Base-by-base conservation (phyloP, 2,329 filamentous ascomycete genomes). In the Aspergillus udagawae region DNA sequence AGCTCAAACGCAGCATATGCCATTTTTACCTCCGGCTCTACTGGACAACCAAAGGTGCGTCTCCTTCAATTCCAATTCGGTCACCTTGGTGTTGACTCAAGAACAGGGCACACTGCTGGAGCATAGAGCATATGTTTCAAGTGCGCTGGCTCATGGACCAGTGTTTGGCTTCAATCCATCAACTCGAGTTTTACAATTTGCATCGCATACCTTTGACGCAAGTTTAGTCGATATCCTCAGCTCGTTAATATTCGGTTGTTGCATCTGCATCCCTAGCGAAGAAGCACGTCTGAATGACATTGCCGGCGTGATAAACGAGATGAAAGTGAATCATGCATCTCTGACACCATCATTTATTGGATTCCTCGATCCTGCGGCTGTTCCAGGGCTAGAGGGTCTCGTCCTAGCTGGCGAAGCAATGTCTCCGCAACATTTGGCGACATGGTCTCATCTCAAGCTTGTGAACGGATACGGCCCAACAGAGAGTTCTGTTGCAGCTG, bases 261-360 rank as follows among this genome's bases (percentile, higher is more conserved):
- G 82, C 49, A 76, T 87, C 8, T 86, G 84, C 53, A 75, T 87
- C 1, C 83, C 85, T 0, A 79, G 79, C 3, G 73, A 80, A 1
- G 67, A 76, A 8, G 78, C 82, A 53, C 73, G 80, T 23, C 61
- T 80, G 3, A 77, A 79, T 53, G 77, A 84, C 53, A 76, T 86
- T 12, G 73, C 76, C 1, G 75, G 74, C 0, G 76, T 75, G 1
- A 82, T 86, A 41, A 78, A 79, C n/a, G 67, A 77, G 0, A 81
- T 83, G 77, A 70, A 77, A 8, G 79, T 82, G 32, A 82, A 77
- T 44, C 79, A 78, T 74, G 81, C 79, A 1, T 81, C 82, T 65
- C 79, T 88, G 66, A 88, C 86, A 0, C 82, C 85, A 1, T 79
- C 83, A 0, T 79, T 88, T 29, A 82, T 85, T 1, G 67, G 73